Evolutionary conservation across 345 rosid genomes (phyloP).

Genomic region (Hibiscus syriacus): DNA sequence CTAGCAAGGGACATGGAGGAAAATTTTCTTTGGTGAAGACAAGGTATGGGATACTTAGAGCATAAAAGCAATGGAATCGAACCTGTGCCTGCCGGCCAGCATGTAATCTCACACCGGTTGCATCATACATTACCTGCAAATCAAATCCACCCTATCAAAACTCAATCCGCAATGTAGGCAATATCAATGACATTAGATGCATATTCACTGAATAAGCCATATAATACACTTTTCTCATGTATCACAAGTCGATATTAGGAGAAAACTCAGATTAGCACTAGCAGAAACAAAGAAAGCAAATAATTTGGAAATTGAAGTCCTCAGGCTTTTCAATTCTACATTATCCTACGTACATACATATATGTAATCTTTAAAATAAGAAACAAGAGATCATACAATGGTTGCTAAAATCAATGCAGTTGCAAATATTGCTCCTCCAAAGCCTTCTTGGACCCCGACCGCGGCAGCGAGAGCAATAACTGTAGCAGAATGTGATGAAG

Average conservation of each 20-base stretch:
- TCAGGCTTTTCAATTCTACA: neutral
- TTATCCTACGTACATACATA: neutral
- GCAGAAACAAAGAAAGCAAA: neutral
- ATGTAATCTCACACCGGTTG: conserved; percentile 80
- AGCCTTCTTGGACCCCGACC: conserved; percentile 48
- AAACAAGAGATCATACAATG: conserved; percentile 34
- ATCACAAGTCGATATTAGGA: neutral
- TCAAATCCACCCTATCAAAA: neutral
- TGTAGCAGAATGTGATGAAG: conserved; percentile 61
- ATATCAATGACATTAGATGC: neutral
- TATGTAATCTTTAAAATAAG: neutral
- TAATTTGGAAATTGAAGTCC: neutral
- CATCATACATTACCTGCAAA: conserved; percentile 80
- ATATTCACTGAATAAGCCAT: neutral
- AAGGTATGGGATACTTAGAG: conserved; percentile 3
- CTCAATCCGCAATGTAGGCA: neutral
- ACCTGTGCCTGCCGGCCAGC: conserved; percentile 97
- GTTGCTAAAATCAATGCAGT: conserved; percentile 52
- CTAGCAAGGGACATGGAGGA: neutral
- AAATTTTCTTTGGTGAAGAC: neutral
- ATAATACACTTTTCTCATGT: neutral
- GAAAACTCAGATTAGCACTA: neutral
- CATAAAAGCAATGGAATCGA: conserved; percentile 12
- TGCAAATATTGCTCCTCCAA: conserved; percentile 40
- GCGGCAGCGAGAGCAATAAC: conserved; percentile 53